Base-by-base conservation (phyloP, 768 basidiomycete species). In the Mrakia hoshinonis region DNA sequence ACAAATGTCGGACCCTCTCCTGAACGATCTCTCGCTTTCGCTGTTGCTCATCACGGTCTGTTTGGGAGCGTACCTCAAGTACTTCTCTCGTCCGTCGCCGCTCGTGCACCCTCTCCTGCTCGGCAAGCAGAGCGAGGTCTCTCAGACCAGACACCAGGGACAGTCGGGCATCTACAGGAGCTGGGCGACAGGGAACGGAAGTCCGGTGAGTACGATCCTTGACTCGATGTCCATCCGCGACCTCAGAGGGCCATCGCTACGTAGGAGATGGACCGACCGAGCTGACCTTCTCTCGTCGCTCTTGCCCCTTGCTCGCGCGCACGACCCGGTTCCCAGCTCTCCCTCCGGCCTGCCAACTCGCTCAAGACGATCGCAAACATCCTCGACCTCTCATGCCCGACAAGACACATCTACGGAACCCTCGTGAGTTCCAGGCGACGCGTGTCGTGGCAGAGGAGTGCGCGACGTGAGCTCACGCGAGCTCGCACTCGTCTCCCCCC, bases 31-130 rank as follows among this genome's bases (percentile, higher is more conserved):
- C 34, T 48, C 72, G 0, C 65, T 73, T 31, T 9, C 51, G 20
- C 18, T 73, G 26, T 66, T 73, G 3, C 20, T 29, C 0, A 22
- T 43, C 0, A 62, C 72, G 22, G 39, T 73, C 24, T 20, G 24
- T 9, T 47, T 73, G 4, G 55, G 49, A 11, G 54, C 67, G 24
- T 73, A 73, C 60, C 26, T 68, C 26, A 66, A 39, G 26, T 73
- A 77, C 75, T 77, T 79, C 72, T 70, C 74, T 3, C 61, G 66
- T 0, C 76, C 77, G 11, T 22, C 72, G 13, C 78, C 79, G 4
- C 85, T 94, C 52, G 92, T 94, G 0, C 93, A 96, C 76, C 93
- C 93, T n/a, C 89, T 97, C 74, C 83, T 95, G 11, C 84, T 97
- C 1, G 92, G 93, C 9, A 83, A 92, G 63, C 93, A 97, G 83